phyloP scores from a whole-genome alignment of 2,329 filamentous ascomycete species.

The Fusarium sp. region DNA sequence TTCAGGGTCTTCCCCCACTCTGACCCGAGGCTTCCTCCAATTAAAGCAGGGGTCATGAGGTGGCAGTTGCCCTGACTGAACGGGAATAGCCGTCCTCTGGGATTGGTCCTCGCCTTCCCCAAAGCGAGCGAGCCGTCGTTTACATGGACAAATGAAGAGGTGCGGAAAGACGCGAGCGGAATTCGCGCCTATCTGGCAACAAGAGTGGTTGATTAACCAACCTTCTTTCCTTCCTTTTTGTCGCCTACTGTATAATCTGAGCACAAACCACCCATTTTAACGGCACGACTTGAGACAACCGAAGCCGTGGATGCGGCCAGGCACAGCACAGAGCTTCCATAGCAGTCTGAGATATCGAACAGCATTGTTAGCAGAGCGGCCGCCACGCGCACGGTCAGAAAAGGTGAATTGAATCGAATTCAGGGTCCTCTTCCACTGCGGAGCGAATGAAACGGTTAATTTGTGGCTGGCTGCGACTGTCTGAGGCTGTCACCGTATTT shows the following conservation, averaged over 20 bases:
- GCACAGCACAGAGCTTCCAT: background rate
- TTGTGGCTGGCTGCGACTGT: slow-evolving; percentile 28
- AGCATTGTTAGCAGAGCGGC: slow-evolving; percentile 28
- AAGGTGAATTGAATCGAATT: slow-evolving; percentile 8
- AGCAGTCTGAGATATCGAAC: slow-evolving; percentile 11
- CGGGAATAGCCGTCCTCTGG: slow-evolving; percentile 29
- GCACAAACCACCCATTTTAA: slow-evolving; percentile 24
- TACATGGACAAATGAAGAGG: slow-evolving; percentile 33
- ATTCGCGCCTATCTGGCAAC: slow-evolving; percentile 37
- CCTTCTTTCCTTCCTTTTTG: background rate
- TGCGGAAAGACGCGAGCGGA: slow-evolving; percentile 36
- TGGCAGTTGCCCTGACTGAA: slow-evolving; percentile 24
- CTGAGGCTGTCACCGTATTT: slow-evolving; percentile 1
- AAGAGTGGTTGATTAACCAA: slow-evolving; percentile 21
- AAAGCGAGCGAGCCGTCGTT: slow-evolving; percentile 5
- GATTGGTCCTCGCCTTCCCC: slow-evolving; percentile 8
- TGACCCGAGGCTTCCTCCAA: slow-evolving; percentile 12
- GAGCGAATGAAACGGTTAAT: slow-evolving; percentile 14
- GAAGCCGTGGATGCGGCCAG: slow-evolving; percentile 5
- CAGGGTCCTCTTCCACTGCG: slow-evolving; percentile 27
- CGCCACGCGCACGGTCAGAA: slow-evolving; percentile 22
- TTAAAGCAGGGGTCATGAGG: slow-evolving; percentile 43
- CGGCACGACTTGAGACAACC: slow-evolving; percentile 31
- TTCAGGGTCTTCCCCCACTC: slow-evolving; percentile 40
- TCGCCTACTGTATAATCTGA: background rate